Conservation (phyloP, 176 grass and related monocot genomes). For the Oryza officinalis region DNA sequence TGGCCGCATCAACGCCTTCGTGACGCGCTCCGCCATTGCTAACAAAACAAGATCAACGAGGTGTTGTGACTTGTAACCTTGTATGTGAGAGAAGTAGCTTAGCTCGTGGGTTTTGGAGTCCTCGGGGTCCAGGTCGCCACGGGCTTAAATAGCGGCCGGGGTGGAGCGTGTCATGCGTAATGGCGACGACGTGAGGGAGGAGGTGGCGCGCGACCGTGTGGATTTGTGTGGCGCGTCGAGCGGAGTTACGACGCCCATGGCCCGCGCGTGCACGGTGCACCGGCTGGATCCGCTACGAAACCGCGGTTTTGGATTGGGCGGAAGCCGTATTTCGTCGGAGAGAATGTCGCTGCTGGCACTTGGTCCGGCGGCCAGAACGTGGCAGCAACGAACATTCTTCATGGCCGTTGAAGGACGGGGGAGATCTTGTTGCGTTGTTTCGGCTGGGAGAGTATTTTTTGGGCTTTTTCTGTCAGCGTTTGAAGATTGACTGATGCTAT, state of each 20-base stretch:
- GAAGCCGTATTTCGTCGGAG: neutral
- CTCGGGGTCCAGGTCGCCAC: neutral
- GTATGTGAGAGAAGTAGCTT: neutral
- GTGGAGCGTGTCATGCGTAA: neutral
- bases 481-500: neutral
- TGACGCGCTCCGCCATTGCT: conserved; percentile 7
- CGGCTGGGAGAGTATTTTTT: neutral
- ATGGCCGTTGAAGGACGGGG: neutral
- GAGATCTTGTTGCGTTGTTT: neutral
- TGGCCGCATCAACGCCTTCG: neutral
- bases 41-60: neutral
- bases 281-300: neutral
- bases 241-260: neutral
- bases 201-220: neutral
- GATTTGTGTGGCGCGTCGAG: neutral
- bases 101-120: neutral
- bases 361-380: neutral
- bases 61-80: neutral
- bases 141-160: neutral
- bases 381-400: neutral
- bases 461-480: neutral
- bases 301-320: neutral
- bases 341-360: neutral
- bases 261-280: neutral
- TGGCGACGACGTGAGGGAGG: neutral